Evolutionary conservation across 2,329 filamentous ascomycete genomes (phyloP).

Genomic region (Alternaria infectoria): DNA sequence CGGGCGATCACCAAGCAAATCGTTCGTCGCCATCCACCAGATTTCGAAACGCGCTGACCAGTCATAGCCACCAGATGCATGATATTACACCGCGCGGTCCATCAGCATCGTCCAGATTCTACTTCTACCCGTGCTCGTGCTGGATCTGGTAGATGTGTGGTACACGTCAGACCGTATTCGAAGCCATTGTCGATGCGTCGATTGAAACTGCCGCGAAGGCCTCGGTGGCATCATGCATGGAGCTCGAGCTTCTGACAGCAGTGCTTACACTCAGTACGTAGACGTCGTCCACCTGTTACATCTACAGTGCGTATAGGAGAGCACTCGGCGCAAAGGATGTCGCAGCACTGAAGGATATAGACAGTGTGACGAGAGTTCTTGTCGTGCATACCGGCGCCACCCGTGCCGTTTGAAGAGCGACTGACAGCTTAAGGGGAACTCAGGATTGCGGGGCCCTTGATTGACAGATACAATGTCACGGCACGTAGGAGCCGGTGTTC

Average conservation of each 20-base stretch:
- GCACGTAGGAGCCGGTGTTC: background rate
- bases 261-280: background rate
- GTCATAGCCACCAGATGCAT: background rate
- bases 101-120: background rate
- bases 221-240: background rate
- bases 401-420: background rate
- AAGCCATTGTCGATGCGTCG: background rate
- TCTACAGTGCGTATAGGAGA: background rate
- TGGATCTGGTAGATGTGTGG: background rate
- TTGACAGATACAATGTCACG: background rate
- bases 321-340: background rate
- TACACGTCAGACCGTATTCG: conserved; percentile 11
- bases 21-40: background rate
- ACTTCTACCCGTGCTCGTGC: background rate
- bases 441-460: background rate
- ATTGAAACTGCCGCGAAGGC: background rate
- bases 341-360: background rate
- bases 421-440: background rate
- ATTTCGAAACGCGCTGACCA: background rate
- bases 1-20: background rate
- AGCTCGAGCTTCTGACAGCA: background rate
- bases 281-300: background rate
- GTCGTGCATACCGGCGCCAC: conserved; percentile 2
- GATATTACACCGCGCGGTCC: background rate
- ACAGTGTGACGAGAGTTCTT: background rate